phyloP scores from a whole-genome alignment of 371 early-diverging fungal species.

The Apophysomyces ossiformis region DNA sequence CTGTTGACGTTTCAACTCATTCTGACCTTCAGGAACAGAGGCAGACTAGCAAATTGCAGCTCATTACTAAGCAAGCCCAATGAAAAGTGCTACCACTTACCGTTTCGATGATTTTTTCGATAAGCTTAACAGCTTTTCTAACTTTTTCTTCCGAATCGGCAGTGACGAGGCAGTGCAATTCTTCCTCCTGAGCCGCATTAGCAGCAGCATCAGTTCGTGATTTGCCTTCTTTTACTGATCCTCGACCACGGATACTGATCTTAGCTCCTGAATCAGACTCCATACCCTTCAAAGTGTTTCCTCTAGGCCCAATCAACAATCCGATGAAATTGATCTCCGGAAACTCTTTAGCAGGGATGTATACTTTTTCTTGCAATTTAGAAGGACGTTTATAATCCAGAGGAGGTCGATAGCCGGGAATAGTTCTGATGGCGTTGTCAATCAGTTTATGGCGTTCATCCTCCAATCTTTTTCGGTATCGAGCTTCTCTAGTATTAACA shows the following conservation, averaged over 20 bases:
- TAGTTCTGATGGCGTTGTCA: constrained; percentile 74
- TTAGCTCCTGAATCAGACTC: constrained; percentile 93
- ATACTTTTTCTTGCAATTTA: constrained; percentile 89
- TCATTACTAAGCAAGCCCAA: constrained; percentile 9
- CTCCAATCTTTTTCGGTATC: constrained; percentile 91
- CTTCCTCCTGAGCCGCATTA: constrained; percentile 89
- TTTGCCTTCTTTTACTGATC: constrained; percentile 97
- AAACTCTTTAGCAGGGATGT: constrained; percentile 92
- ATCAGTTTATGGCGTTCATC: constrained; percentile 92
- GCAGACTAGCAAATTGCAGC: constrained; percentile 63
- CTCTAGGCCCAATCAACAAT: constrained; percentile 95
- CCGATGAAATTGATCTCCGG: constrained; percentile 98
- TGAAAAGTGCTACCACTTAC: constrained; percentile 46
- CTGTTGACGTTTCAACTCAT: constrained; percentile 92
- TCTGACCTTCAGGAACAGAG: constrained; percentile 92
- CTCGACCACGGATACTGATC: constrained; percentile 96
- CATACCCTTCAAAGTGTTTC: constrained; percentile 94
- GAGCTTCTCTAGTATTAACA: constrained; percentile 91
- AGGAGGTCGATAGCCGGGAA: constrained; percentile 89
- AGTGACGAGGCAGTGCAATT: constrained; percentile 90
- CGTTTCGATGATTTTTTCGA: constrained; percentile 93
- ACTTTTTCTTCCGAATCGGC: constrained; percentile 93
- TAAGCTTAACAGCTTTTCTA: constrained; percentile 80
- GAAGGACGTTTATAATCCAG: constrained; percentile 88
- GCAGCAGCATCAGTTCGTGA: constrained; percentile 66